Percentiles rank a stretch among this genome's conserved stretches.
Conservation (phyloP, 495 filamentous ascomycete species). For the Tuber microsphaerosporum region DNA sequence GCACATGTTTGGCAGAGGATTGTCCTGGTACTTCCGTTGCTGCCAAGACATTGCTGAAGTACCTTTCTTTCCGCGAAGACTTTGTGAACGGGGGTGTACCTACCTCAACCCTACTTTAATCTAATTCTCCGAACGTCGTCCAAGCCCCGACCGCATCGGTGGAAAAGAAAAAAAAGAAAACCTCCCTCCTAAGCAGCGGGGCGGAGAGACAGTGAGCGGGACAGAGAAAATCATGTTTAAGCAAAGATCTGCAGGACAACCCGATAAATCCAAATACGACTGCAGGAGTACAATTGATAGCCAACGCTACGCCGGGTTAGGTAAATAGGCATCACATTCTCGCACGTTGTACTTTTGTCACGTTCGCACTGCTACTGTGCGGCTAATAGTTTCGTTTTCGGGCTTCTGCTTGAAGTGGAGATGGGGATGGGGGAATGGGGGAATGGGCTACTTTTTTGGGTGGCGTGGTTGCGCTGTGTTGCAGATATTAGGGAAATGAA, state of each 20-base stretch:
- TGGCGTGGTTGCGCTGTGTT: neutral
- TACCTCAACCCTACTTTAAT: neutral
- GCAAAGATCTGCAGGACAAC: neutral
- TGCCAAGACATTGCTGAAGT: too few species aligned
- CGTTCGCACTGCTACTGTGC: neutral
- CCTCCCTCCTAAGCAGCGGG: neutral
- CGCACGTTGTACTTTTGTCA: neutral
- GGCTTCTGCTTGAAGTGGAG: neutral
- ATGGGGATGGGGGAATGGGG: neutral
- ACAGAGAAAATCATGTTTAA: neutral
- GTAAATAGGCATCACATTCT: neutral
- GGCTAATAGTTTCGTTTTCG: neutral
- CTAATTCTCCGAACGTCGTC: neutral
- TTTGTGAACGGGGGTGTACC: too few species aligned
- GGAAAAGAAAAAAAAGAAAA: neutral
- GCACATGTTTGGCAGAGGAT: too few species aligned
- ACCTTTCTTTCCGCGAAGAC: too few species aligned
- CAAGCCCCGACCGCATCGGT: neutral
- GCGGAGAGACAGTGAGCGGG: neutral
- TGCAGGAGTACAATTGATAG: neutral
- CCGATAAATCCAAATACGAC: neutral
- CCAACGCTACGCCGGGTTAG: neutral
- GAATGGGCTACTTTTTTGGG: neutral
- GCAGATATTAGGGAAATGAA: neutral
- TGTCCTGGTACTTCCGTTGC: too few species aligned